Percentiles rank a stretch among this genome's conserved stretches.
These are phyloP conservation scores for Mitragyna speciosa DNA, from an alignment of 257 asterid genomes.

Conservation along the genomic window DNA sequence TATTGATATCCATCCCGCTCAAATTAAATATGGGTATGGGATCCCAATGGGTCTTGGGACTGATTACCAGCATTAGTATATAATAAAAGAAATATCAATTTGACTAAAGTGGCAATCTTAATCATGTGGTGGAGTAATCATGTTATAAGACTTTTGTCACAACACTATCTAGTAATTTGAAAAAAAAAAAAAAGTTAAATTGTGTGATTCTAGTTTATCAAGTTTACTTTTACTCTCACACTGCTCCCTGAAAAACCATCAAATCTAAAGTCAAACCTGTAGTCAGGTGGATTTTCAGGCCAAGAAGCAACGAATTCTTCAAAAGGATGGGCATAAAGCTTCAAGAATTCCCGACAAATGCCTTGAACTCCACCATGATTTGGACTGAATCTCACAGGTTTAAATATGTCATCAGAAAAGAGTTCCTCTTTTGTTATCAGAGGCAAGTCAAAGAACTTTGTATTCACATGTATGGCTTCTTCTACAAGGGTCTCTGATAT, in stretches of 20 bases:
- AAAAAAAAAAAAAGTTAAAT: no score
- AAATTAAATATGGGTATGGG: no score
- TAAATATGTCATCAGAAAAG: background rate
- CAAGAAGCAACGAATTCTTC: background rate
- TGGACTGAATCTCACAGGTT: conserved; percentile 12
- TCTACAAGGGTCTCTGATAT: conserved; percentile 5
- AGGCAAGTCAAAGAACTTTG: conserved; percentile 9
- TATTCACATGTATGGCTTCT: conserved; percentile 11
- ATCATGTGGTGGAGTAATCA: no score
- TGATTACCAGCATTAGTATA: no score
- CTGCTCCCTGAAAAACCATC: background rate
- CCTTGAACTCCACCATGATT: background rate
- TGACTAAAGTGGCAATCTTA: no score
- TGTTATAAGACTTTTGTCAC: no score
- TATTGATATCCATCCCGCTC: no score
- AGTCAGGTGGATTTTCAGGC: conserved; percentile 15
- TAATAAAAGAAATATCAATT: no score
- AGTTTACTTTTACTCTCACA: no score
- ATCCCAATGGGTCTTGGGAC: no score
- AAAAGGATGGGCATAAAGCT: conserved; percentile 8
- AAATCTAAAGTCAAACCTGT: conserved; percentile 1
- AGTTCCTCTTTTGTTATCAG: background rate
- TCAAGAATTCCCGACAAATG: conserved; percentile 2
- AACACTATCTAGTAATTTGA: no score
- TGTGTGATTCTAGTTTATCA: no score